Conservation (phyloP, 2,329 filamentous ascomycete species). For the Hymenoscyphus linearis region DNA sequence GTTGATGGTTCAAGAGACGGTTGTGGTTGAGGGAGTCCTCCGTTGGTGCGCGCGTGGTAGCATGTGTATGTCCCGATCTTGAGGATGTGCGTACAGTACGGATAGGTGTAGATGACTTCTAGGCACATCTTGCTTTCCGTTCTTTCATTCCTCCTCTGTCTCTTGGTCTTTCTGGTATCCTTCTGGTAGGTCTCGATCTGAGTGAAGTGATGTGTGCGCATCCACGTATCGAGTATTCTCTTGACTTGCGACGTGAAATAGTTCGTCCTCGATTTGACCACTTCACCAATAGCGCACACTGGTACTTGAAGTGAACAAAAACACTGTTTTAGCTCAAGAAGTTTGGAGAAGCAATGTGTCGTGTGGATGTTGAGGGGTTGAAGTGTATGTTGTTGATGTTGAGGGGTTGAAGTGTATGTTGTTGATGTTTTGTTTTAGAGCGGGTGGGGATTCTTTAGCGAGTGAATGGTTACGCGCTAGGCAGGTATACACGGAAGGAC, state of each 20-base stretch:
- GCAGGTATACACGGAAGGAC: no score
- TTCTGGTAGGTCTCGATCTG: neutral
- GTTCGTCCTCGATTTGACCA: no score
- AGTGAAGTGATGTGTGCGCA: no score
- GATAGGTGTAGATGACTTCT: conserved; percentile 1
- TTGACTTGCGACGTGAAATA: no score
- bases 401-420: neutral
- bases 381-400: neutral
- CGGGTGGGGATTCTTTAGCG: neutral
- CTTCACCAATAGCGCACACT: no score
- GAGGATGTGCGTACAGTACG: neutral
- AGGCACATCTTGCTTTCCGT: neutral
- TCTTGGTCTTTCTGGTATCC: neutral
- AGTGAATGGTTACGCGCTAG: neutral
- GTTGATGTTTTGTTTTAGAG: neutral
- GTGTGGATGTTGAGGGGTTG: neutral
- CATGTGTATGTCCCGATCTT: conserved; percentile 3
- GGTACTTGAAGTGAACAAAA: no score
- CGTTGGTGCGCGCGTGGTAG: neutral
- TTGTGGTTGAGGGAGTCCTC: neutral
- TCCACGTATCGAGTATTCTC: no score
- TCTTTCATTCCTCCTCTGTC: no score
- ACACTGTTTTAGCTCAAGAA: no score
- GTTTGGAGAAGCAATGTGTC: no score
- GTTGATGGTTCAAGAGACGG: no score